These are phyloP conservation scores for Fusarium caatingaense DNA, from an alignment of 2,329 filamentous ascomycete species.

Conservation along the genomic window DNA sequence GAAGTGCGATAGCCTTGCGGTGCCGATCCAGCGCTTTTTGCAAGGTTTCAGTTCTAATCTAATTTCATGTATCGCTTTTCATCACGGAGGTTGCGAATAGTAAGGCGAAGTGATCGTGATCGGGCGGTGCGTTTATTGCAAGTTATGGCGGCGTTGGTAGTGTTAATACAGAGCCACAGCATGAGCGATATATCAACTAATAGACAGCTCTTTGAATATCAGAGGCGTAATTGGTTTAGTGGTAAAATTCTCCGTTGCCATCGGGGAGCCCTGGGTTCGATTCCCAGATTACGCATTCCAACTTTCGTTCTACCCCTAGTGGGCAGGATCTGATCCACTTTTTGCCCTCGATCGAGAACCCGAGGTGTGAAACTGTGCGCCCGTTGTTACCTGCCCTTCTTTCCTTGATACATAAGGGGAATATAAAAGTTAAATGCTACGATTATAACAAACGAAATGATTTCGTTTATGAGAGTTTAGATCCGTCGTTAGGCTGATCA, in stretches of 20 bases:
- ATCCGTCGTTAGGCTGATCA: background rate
- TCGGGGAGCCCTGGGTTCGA: slow-evolving; percentile 32
- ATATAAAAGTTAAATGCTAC: background rate
- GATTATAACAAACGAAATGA: background rate
- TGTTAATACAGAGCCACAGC: background rate
- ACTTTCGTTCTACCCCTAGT: background rate
- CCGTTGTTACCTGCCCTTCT: background rate
- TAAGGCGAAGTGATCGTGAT: too few relatives aligned
- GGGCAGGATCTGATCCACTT: accelerated
- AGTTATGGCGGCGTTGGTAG: background rate
- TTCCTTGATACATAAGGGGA: background rate
- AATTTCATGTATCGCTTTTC: background rate
- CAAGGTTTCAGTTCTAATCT: background rate
- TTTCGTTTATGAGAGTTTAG: background rate
- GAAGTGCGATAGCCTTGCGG: background rate
- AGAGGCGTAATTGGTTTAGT: slow-evolving; percentile 16
- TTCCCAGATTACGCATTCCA: slow-evolving; percentile 27
- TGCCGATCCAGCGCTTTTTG: background rate
- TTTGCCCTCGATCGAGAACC: background rate
- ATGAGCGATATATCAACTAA: accelerated
- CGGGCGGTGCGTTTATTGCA: background rate
- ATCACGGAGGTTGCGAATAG: background rate
- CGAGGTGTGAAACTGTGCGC: background rate
- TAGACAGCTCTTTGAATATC: accelerated
- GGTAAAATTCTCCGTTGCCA: slow-evolving; percentile 38